Percentiles rank a stretch among this genome's conserved stretches.
Conservation (phyloP, 2,329 filamentous ascomycete species). For the Apiospora hydei region DNA sequence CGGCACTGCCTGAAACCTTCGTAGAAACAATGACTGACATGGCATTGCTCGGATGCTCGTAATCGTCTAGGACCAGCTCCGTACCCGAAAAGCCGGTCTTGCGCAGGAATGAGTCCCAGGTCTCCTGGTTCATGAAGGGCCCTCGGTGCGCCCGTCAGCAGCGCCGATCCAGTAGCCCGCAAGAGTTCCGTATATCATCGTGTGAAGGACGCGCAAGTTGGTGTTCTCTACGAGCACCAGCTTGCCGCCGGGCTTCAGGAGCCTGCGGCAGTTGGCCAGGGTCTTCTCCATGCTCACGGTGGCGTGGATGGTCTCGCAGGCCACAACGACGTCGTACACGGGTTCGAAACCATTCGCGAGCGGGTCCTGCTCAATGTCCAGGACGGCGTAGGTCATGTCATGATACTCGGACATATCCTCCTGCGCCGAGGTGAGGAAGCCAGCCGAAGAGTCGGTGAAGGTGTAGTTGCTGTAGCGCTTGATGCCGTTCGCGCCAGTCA, state of each 20-base stretch:
- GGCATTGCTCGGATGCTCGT: slow-evolving; percentile 27
- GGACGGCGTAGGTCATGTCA: slow-evolving; percentile 28
- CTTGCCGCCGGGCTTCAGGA: slow-evolving; percentile 39
- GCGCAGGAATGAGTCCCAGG: slow-evolving; percentile 33
- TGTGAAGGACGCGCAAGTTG: slow-evolving; percentile 26
- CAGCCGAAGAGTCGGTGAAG: slow-evolving; percentile 30
- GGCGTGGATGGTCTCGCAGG: slow-evolving; percentile 31
- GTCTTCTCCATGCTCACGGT: slow-evolving; percentile 33
- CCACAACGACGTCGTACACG: slow-evolving; percentile 38
- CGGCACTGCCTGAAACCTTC: neutral
- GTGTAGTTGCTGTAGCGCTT: slow-evolving; percentile 30
- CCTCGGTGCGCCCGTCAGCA: slow-evolving; percentile 28
- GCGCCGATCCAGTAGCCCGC: slow-evolving; percentile 30
- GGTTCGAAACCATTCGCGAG: slow-evolving; percentile 27
- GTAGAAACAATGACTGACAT: slow-evolving; percentile 27
- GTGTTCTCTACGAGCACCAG: slow-evolving; percentile 38
- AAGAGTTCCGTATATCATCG: slow-evolving; percentile 29
- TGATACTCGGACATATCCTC: slow-evolving; percentile 25
- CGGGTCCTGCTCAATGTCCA: slow-evolving; percentile 30
- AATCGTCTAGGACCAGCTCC: slow-evolving; percentile 36
- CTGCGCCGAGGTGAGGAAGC: slow-evolving; percentile 25
- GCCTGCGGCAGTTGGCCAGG: slow-evolving; percentile 35
- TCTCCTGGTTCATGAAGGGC: slow-evolving; percentile 29
- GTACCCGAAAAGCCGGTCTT: slow-evolving; percentile 35
- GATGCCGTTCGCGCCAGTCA: slow-evolving; percentile 21